Conservation (phyloP, 2,329 filamentous ascomycete genomes). For the Cryphonectria naterciae region DNA sequence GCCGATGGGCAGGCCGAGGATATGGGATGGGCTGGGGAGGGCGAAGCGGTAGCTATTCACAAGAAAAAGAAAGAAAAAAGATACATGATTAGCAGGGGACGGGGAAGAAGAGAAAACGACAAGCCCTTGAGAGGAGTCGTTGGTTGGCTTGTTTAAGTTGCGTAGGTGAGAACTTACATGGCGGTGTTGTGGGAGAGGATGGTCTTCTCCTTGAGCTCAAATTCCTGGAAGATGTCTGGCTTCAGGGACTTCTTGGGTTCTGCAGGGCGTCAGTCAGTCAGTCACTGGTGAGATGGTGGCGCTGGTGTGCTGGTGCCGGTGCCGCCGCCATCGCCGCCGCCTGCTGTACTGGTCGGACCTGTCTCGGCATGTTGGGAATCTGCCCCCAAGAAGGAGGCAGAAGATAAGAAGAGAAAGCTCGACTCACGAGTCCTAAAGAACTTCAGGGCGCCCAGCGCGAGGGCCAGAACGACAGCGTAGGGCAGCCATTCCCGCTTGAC, state of each 20-base stretch:
- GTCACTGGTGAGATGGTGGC: constrained; percentile 9
- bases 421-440: constrained; percentile 71
- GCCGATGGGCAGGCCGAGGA: constrained; percentile 95
- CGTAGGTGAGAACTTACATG: constrained; percentile 64
- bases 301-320: no score
- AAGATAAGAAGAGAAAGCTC: neutral
- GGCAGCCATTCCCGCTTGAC: constrained; percentile 78
- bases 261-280: constrained; percentile 40
- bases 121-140: neutral
- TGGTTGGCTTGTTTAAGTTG: constrained; percentile 9
- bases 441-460: constrained; percentile 71
- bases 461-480: constrained; percentile 69
- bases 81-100: no score
- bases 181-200: constrained; percentile 97
- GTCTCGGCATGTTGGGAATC: constrained; percentile 5
- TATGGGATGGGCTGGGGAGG: constrained; percentile 75
- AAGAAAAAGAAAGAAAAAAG: neutral
- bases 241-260: constrained; percentile 83
- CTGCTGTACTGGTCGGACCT: neutral
- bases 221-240: constrained; percentile 86
- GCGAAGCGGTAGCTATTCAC: constrained; percentile 80
- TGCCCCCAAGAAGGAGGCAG: neutral
- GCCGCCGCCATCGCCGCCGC: no score
- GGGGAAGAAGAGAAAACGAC: no score
- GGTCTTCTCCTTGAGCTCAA: constrained; percentile 92